Conservation (phyloP, 2,329 filamentous ascomycete species). For the Trichoderma polysporum region DNA sequence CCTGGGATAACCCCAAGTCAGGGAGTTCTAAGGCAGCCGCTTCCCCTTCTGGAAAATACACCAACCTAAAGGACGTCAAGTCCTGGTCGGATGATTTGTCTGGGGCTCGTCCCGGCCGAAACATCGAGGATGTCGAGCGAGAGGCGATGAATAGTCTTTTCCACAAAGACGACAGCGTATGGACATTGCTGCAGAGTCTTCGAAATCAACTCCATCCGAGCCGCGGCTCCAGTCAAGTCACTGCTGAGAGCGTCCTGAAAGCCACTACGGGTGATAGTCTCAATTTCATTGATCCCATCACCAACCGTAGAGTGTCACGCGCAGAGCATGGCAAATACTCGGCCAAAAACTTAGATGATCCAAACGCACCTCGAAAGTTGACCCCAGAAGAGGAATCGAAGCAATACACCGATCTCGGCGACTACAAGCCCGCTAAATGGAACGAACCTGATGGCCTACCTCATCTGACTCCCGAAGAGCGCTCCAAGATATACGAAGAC, state of each 20-base stretch:
- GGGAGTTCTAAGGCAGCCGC: slow-evolving; percentile 25
- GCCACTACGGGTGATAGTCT: slow-evolving; percentile 27
- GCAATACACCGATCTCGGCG: slow-evolving; percentile 37
- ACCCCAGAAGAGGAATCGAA: slow-evolving; percentile 34
- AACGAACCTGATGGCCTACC: slow-evolving; percentile 33
- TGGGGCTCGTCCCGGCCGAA: slow-evolving; percentile 41
- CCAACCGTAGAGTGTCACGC: slow-evolving; percentile 50
- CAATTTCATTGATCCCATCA: slow-evolving; percentile 55
- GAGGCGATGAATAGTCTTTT: slow-evolving; percentile 47
- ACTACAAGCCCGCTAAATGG: slow-evolving; percentile 34
- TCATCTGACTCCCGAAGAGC: slow-evolving; percentile 32
- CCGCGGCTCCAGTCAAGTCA: slow-evolving; percentile 23
- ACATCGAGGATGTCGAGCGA: slow-evolving; percentile 46
- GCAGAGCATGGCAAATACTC: slow-evolving; percentile 35
- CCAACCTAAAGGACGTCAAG: slow-evolving; percentile 38
- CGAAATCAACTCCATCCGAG: slow-evolving; percentile 34
- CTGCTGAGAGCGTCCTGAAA: slow-evolving; percentile 28
- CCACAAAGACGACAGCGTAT: slow-evolving; percentile 31
- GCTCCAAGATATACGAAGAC: slow-evolving; percentile 36
- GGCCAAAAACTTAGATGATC: slow-evolving; percentile 37
- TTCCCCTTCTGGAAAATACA: slow-evolving; percentile 34
- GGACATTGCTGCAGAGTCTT: slow-evolving; percentile 35
- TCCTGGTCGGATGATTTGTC: slow-evolving; percentile 39
- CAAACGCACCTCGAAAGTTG: slow-evolving; percentile 33
- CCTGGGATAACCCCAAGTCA: slow-evolving; percentile 43